Evolutionary conservation across 2,329 filamentous ascomycete genomes (phyloP), one percentile per base, ranked within the genome.

Genomic region (Remersonia thermophila): DNA sequence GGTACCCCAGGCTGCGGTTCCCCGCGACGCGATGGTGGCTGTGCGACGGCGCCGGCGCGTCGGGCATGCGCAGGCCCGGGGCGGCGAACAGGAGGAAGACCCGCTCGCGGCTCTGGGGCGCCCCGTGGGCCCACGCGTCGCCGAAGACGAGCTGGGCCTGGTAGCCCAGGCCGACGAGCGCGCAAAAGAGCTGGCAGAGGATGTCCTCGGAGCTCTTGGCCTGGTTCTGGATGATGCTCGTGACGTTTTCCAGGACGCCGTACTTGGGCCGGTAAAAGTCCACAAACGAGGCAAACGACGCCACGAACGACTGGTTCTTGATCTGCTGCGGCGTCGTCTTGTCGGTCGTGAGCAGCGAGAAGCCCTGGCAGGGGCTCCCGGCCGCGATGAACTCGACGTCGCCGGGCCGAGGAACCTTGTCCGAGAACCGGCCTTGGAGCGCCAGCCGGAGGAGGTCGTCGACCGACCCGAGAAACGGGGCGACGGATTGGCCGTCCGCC

Each of bases 321-420:
- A 75, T 56, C 7, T 81, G 78, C 3, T 60, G 36, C 0, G 61
- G 51, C 2, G 69, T 77, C 0, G 63, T 59, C 47, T 67, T 75
- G 46, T 77, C 56, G 0, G 46, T 47, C 4, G 87, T 87, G 1
- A 83, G 54, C 0, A 46, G 36, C 0, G 81, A 86, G 48, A 85
- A 91, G 0, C 80, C 83, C 12, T 79, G 81, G 45, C 84, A 93
- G 0, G 84, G 84, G 35, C 74, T 83, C 0, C 84, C 84, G 1
- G 72, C 83, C 2, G 71, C 71, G 7, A 89, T 72, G 20, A 84
- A 68, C 9, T 82, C 71, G 0, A 89, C 71, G 1, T 76, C 62
- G 1, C 78, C 80, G 1, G 79, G 63, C 1, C 46, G 48, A 0
- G 80, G 76, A 4, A 82, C 63, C 0, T 61, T 55, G 1, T 49